Evolutionary conservation across 164 flowering plant species (phyloP), one percentile per base, ranked within the genome.

Genomic region (Vitis cinerea): DNA sequence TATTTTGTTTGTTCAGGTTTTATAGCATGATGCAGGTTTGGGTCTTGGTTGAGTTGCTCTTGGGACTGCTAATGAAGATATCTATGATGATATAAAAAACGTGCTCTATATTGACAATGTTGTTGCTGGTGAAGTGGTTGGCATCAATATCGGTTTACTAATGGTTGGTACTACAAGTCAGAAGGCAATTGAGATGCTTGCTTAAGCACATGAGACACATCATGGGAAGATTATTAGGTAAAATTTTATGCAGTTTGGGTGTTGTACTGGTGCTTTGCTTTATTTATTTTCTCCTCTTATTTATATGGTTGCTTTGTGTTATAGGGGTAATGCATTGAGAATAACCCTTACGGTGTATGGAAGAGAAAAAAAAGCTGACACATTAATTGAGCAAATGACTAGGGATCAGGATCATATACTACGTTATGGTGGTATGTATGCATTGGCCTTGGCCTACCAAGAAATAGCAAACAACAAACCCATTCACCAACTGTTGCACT

Each of bases 341-440:
- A 93, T 91, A 60, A 95, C 97, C n/a, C 95, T 93, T 47, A 93
- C 93, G 4, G 98, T 93, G 4, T 93, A 91, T 80, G 98, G 98
- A 61, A 90, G 97, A 80, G 97, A 93, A 77, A 97, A 93, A 75
- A 97, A 85, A 72, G 97, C 98, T 4, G 95, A 93, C 80, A 87
- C 93, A 11, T 79, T 93, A 27, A 91, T 93, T 80, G 95, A 91
- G 80, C 97, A 91, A 77, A 87, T 91, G 97, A 89, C 93, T 66
- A 79, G 93, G 52, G 98, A 93, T 74, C 97, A 91, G 67, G 98
- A 93, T 76, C 95, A 97, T 27, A 93, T 93, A 50, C 58, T 93
- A 23, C 93, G 97, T 53, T 93, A 93, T 82, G 97, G 98, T 72
- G 98, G 98, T 69, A 93, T 93, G 95, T 93, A 93, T 79, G 98